A percentile compares a stretch with the other conserved stretches of the same genome.
phyloP scores from a whole-genome alignment of 345 rosid species.

The Cardamine occulta region DNA sequence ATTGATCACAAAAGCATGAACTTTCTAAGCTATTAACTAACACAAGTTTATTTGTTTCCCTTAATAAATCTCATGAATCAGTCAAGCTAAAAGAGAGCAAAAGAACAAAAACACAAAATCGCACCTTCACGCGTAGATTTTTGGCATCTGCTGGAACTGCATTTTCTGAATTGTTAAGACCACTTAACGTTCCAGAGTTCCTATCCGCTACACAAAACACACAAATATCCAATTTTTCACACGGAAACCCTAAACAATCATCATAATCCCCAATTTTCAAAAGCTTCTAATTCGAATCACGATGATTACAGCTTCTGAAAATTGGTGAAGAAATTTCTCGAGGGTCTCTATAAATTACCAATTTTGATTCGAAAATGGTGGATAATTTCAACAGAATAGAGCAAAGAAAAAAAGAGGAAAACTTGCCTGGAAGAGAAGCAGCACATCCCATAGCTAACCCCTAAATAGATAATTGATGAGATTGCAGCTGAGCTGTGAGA shows the following conservation, averaged over 20 bases:
- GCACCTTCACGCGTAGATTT: conserved; percentile 88
- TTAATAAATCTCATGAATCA: conserved; percentile 2
- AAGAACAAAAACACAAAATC: neutral
- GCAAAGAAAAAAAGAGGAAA: neutral
- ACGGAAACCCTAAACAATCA: conserved; percentile 25
- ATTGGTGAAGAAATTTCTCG: neutral
- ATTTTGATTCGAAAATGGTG: conserved; percentile 1
- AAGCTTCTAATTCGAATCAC: conserved; percentile 1
- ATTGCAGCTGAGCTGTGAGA: conserved; percentile 31
- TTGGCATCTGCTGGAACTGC: conserved; percentile 61
- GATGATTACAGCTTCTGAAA: conserved; percentile 6
- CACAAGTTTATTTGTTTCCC: neutral
- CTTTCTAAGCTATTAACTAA: conserved; percentile 2
- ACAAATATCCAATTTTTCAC: conserved; percentile 14
- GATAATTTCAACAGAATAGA: conserved; percentile 26
- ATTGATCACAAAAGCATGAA: conserved; percentile 21
- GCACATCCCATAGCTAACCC: conserved; percentile 74
- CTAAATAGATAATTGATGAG: neutral
- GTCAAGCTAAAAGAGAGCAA: neutral
- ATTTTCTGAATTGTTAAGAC: conserved; percentile 60
- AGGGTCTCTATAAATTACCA: conserved; percentile 9
- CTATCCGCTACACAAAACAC: conserved; percentile 54
- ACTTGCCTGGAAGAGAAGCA: conserved; percentile 82
- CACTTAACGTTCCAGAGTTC: conserved; percentile 63
- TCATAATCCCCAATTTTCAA: conserved; percentile 20